Percentiles rank a stretch among this genome's conserved stretches.
phyloP scores from a whole-genome alignment of 106 monocot genomes.

The Platanthera guangdongensis region DNA sequence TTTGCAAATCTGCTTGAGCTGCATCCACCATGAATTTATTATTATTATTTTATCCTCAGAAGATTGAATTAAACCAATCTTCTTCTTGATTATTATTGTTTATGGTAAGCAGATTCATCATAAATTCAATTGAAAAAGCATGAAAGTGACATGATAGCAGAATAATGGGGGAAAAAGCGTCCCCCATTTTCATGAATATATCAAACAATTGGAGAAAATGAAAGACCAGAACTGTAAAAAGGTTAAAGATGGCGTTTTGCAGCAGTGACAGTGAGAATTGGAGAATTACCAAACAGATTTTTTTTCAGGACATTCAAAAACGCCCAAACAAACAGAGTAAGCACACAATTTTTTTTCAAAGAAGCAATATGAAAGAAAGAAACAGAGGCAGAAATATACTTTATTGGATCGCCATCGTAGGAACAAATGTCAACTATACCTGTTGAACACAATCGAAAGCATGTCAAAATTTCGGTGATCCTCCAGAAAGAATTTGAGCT shows the following conservation, averaged over 20 bases:
- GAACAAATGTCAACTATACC: constrained; percentile 16
- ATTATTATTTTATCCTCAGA: too few relatives aligned
- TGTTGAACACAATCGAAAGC: constrained; percentile 57
- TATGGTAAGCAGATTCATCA: too few relatives aligned
- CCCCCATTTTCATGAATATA: not conserved
- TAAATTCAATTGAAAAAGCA: not conserved
- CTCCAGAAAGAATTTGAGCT: constrained; percentile 66
- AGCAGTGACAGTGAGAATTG: too few relatives aligned
- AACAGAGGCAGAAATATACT: not conserved
- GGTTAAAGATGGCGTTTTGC: too few relatives aligned
- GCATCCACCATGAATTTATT: not conserved
- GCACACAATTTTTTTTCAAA: not conserved
- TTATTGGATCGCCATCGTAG: not conserved
- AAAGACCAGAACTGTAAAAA: too few relatives aligned
- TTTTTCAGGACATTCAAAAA: too few relatives aligned
- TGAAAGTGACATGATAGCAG: not conserved
- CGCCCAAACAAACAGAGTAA: too few relatives aligned
- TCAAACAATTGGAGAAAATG: not conserved
- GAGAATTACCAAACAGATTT: too few relatives aligned
- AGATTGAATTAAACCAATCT: too few relatives aligned
- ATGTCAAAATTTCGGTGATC: constrained; percentile 55
- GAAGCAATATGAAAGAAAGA: not conserved
- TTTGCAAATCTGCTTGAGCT: constrained; percentile 84
- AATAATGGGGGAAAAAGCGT: not conserved
- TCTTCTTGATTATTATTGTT: too few relatives aligned